These are phyloP conservation scores for Solanum hybrid DNA, from an alignment of 305 asterid species.

Conservation along the genomic window DNA sequence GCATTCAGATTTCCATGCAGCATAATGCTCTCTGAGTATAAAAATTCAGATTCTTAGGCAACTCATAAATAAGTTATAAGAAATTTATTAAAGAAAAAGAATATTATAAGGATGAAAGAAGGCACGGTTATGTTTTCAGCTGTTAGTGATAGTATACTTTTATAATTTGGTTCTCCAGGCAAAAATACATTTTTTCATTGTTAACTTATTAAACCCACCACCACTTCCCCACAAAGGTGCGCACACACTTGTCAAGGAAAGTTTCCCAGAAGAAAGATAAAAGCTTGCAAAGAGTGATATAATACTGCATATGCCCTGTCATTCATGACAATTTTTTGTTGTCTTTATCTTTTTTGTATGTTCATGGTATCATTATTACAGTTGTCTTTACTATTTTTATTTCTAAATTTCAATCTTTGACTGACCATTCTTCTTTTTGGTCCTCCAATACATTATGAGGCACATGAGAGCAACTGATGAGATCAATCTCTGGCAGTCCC, in stretches of 20 bases:
- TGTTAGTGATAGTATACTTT: neutral
- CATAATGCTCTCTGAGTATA: slow-evolving; percentile 59
- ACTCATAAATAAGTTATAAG: neutral
- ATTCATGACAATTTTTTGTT: neutral
- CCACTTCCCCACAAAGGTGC: neutral
- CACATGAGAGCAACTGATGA: neutral
- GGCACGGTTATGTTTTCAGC: neutral
- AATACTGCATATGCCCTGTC: neutral
- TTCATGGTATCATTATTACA: neutral
- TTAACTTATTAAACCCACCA: neutral
- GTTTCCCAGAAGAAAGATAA: neutral
- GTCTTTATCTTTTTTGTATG: neutral
- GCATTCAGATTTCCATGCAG: slow-evolving; percentile 66
- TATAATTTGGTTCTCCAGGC: neutral
- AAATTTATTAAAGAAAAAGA: neutral
- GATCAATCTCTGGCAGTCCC: neutral
- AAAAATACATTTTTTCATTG: neutral
- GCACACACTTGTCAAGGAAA: neutral
- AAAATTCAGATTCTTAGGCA: neutral
- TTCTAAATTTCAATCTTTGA: neutral
- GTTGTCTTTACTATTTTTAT: neutral
- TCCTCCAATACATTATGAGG: neutral
- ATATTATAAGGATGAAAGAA: neutral
- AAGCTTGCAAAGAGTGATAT: neutral
- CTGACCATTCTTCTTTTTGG: neutral